A percentile compares a stretch with the other conserved stretches of the same genome.
Evolutionary conservation across 331 rosid genomes (phyloP).

Genomic region (Pyracantha coccinea): DNA sequence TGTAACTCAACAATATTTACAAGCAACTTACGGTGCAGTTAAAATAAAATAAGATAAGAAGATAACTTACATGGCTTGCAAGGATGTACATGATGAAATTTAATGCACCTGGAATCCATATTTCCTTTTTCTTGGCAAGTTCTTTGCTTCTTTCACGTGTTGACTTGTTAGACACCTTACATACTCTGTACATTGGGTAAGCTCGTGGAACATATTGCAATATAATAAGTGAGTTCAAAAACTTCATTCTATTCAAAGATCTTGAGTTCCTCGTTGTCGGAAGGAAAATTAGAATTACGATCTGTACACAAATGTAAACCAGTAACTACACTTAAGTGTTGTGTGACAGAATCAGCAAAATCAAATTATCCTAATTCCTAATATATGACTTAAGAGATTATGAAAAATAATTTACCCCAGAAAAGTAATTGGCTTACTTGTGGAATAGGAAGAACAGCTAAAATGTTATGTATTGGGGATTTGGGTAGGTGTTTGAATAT

Average conservation of each 20-base stretch:
- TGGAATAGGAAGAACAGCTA: not conserved
- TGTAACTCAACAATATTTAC: no score
- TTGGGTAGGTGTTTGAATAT: no score
- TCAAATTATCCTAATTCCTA: no score
- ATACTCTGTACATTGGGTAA: not conserved
- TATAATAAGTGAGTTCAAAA: not conserved
- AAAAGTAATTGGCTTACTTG: not conserved
- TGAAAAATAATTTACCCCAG: no score
- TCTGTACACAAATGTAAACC: not conserved
- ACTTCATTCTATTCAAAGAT: not conserved
- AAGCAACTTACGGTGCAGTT: no score
- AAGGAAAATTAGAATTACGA: not conserved
- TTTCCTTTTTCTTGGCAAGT: not conserved
- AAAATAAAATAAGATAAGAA: not conserved
- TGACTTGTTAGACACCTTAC: rapidly evolving
- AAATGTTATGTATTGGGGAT: no score
- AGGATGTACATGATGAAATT: not conserved
- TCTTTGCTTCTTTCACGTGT: no score
- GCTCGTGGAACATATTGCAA: not conserved
- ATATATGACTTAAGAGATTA: no score
- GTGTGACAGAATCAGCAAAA: no score
- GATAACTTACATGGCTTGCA: not conserved
- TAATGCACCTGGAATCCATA: not conserved
- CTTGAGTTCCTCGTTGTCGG: not conserved
- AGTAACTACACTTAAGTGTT: no score